Base-by-base conservation (phyloP, 202 grass and related monocot genomes). In the Saccharum hybrid region DNA sequence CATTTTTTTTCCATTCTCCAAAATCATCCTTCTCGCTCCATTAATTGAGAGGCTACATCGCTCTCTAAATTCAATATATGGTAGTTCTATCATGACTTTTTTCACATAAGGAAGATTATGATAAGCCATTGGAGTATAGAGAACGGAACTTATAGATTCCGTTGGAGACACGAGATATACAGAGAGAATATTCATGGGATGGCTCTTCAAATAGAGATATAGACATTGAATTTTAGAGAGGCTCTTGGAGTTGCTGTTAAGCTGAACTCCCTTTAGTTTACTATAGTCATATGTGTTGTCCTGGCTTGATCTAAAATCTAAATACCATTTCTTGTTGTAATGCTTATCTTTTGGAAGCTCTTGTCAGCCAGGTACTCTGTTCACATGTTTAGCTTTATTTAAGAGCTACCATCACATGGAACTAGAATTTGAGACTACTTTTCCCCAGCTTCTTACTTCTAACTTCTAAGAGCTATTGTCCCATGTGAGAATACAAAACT, bases 301-400 rank as follows among this genome's bases (percentile, higher is more conserved):
- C 72, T 66, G 13, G 33, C 38, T 21, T 48, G 21, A 39, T 79
- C n/a, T 36, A 19, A 33, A 26, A 59, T 59, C n/a, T 60, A 60
- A 61, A 49, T 62, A 18, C 0, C 13, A 16, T 65, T 13, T 52
- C 36, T 88, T 56, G 14, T 36, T 73, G 48, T 61, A 40, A n/a
- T 61, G 28, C 61, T 69, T 38, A 22, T 34, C 46, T 74, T 67
- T 75, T 66, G 54, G 64, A 76, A 49, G 63, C n/a, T 21, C 22
- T 63, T 40, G 30, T 48, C 18, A 65, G 14, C 28, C 8, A 71
- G 64, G 33, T 26, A 59, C 56, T 70, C 37, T 63, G 64, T 37
- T 36, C 34, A 63, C 49, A 45, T 3, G 1, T 76, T 63, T 5
- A 41, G 40, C 7, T 51, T 77, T 46, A n/a, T 49, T 49, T 51